Percentiles rank a stretch among this genome's conserved stretches.
phyloP scores from a whole-genome alignment of 371 early-diverging fungal genomes.

The Zychaea mexicana region DNA sequence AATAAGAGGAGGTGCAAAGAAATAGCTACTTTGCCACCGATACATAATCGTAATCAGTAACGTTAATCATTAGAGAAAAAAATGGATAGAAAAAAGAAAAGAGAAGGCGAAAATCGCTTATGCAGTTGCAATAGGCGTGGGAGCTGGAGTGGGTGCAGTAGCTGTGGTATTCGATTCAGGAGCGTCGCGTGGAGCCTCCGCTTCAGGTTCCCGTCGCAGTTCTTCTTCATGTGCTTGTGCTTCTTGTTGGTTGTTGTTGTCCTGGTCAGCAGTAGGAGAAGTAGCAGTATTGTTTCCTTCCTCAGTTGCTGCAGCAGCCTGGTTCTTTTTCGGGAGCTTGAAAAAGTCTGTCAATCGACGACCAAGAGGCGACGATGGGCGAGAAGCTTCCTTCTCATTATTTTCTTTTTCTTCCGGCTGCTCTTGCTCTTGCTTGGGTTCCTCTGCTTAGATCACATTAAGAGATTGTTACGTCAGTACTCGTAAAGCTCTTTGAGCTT shows the following conservation, averaged over 20 bases:
- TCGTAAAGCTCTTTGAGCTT: neutral
- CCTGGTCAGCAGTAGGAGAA: neutral
- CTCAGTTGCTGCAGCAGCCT: neutral
- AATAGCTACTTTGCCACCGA: too few species aligned
- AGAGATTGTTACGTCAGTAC: too few species aligned
- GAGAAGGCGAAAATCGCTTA: neutral
- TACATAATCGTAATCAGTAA: too few species aligned
- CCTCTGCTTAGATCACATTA: too few species aligned
- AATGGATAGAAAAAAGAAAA: neutral
- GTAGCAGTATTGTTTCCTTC: neutral
- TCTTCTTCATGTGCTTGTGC: neutral
- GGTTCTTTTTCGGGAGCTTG: neutral
- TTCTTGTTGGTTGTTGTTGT: neutral
- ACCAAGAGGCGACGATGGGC: neutral
- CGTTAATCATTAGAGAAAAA: too few species aligned
- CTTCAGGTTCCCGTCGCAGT: neutral
- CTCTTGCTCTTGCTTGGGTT: slow-evolving; percentile 5
- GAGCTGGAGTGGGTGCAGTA: slow-evolving; percentile 1
- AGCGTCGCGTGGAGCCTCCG: neutral
- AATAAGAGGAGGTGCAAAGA: neutral
- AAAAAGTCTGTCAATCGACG: slow-evolving; percentile 2
- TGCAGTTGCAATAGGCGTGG: slow-evolving; percentile 5
- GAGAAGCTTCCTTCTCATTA: neutral
- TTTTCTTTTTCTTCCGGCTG: neutral
- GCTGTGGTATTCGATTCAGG: neutral